Conservation (phyloP, 1,284 basidiomycete genomes). For the Sphaerobolus stellatus region DNA sequence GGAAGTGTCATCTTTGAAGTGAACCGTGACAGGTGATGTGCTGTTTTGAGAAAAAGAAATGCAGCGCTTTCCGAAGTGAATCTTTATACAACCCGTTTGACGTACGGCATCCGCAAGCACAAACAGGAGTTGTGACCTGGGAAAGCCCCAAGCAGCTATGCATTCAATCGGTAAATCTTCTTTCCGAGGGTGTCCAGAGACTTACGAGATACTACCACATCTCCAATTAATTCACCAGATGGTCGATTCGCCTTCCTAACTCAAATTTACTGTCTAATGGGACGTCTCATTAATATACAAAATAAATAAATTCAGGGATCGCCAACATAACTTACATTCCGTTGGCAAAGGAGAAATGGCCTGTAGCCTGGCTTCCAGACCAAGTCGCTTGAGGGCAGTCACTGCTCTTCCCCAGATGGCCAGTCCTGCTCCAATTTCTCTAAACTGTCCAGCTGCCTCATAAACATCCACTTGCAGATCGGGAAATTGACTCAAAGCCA, state of each 20-base stretch:
- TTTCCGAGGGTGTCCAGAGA: background rate
- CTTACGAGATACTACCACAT: background rate
- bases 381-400: slow-evolving; percentile 41
- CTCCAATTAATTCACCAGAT: background rate
- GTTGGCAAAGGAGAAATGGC: slow-evolving; percentile 3
- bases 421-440: slow-evolving; percentile 44
- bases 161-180: background rate
- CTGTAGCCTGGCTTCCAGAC: slow-evolving; percentile 47
- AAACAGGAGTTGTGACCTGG: slow-evolving; percentile 52
- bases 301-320: background rate
- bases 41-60: slow-evolving; percentile 41
- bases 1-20: slow-evolving; percentile 44
- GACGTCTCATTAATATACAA: too few species aligned
- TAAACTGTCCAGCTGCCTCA: slow-evolving; percentile 37
- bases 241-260: background rate
- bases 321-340: background rate
- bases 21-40: slow-evolving; percentile 36
- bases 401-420: slow-evolving; percentile 45
- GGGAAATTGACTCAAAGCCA: slow-evolving; percentile 32
- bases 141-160: slow-evolving; percentile 39
- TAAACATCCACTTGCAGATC: slow-evolving; percentile 40
- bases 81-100: slow-evolving; percentile 30
- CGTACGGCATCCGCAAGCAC: slow-evolving; percentile 45
- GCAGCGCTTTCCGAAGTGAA: slow-evolving; percentile 49
- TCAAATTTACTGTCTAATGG: background rate